Base-by-base conservation (phyloP, 2,329 filamentous ascomycete species). In the Paecilomyces sp. region DNA sequence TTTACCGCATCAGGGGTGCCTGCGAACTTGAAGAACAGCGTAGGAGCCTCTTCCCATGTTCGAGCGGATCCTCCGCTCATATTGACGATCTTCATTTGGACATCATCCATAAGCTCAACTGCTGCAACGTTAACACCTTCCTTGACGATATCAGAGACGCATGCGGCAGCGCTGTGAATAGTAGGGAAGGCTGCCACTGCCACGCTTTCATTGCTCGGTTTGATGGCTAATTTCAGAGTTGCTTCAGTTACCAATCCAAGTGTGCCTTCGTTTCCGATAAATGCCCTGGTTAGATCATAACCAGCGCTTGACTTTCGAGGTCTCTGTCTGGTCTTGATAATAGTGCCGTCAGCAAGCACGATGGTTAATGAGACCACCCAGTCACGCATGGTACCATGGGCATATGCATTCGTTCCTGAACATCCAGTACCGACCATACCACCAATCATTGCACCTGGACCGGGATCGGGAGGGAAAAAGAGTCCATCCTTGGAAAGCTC, bases 331-430 rank as follows among this genome's bases (percentile, higher is more conserved):
- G 92, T 97, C 80, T 92, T 93, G 77, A 97, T 88, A 56, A 96
- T 76, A 1, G 92, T 96, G 55, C 92, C 92, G 74, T 96, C 92
- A 18, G 92, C 92, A 67, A 96, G 82, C 11, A 96, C 92, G 3
- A 96, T 90, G 0, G 92, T 96, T 65, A 96, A 77, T 58, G 85
- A 89, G 24, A 96, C 78, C 12, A 96, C 92, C 92, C 92, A 96
- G 71, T 96, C 92, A 63, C 90, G 87, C 91, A 96, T 96, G 1
- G 92, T 96, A 62, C 92, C 92, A 73, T 96, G 96, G 60, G 91
- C 84, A 78, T 95, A 96, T 15, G 92, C 88, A 72, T 96, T 96
- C 13, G 92, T 96, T 61, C 92, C 92, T 3, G 78, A 80, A 63
- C 79, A 81, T 54, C 78, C 78, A 7, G 79, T 81, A 11, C 79